These are phyloP conservation scores for Akanthomyces dipterigenus DNA, from an alignment of 2,329 filamentous ascomycete species.

Conservation along the genomic window DNA sequence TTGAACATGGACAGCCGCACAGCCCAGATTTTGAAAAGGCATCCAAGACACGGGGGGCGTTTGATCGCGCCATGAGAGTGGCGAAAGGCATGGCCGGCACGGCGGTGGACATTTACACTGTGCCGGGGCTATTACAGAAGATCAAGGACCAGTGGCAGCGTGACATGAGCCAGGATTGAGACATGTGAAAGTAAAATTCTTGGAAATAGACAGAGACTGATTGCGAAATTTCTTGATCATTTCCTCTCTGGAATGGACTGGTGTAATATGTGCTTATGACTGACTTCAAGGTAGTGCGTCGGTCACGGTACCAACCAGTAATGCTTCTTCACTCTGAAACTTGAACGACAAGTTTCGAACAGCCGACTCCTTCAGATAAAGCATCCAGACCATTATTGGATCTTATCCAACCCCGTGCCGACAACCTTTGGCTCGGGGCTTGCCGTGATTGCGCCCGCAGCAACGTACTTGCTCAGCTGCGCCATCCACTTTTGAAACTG, in stretches of 20 bases:
- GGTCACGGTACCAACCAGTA: neutral
- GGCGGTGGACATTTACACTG: conserved; percentile 18
- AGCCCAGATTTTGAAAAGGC: conserved; percentile 19
- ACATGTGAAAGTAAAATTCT: neutral
- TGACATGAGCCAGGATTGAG: conserved; percentile 13
- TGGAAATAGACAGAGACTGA: neutral
- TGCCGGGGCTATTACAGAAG: conserved; percentile 16
- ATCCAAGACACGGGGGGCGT: conserved; percentile 17
- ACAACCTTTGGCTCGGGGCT: conserved; percentile 32
- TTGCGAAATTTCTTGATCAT: neutral
- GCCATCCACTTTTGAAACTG: conserved; percentile 35
- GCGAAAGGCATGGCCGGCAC: conserved; percentile 19
- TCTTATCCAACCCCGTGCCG: conserved; percentile 28
- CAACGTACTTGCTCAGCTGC: conserved; percentile 28
- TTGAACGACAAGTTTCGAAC: conserved; percentile 36
- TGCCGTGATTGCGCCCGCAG: conserved; percentile 26
- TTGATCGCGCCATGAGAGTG: conserved; percentile 18
- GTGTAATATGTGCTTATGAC: too few relatives aligned
- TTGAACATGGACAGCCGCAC: conserved; percentile 16
- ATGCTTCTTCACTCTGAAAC: conserved; percentile 22
- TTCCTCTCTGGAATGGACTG: neutral
- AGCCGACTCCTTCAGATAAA: conserved; percentile 33
- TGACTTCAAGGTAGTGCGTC: too few relatives aligned
- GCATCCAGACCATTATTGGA: conserved; percentile 33
- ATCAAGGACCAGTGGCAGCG: conserved; percentile 19